Evolutionary conservation across 2,329 filamentous ascomycete genomes (phyloP), one percentile per base, ranked within the genome.

Genomic region (Diaporthe citrichinensis): DNA sequence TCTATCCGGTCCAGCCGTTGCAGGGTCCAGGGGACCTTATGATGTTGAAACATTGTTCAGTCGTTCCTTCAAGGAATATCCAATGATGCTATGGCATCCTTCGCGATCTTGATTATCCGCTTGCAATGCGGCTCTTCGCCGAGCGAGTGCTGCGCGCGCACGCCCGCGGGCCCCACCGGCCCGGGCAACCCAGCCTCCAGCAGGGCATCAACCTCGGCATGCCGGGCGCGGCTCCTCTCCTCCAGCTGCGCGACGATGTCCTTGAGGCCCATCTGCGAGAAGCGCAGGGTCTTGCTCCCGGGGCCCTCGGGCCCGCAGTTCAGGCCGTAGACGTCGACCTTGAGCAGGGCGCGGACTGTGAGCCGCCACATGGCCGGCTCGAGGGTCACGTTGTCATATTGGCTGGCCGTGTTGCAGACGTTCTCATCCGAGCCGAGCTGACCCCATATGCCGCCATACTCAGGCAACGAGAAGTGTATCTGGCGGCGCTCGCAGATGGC

Each of bases 291-390:
- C 74, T 74, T 75, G 25, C 57, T 53, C 41, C 79, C 78, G 23
- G 78, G 78, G 5, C 25, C 41, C 34, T 65, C 53, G 78, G 77
- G 76, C 12, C 41, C 36, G n/a, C 76, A 71, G 31, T 79, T 78
- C 39, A 89, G 79, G 0, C 91, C 91, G 80, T 92, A 91, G 10
- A 92, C 87, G 78, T 92, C 91, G 17, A 89, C 78, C 75, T 87
- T 87, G 25, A 92, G 82, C 74, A 92, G 82, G 2, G 88, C 88
- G 20, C 90, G 85, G 55, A 92, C 86, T 2, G 86, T 85, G 10
- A 85, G 83, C 49, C 90, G 84, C 91, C 91, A 93, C 78, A 87
- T 81, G 6, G 84, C 81, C 0, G 91, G 90, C 39, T 88, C 84
- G 82, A 92, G 86, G 57, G 85, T 81, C 20, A 84, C 81, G 74